A percentile compares a stretch with the other conserved stretches of the same genome.
Conservation (phyloP, 176 grass and related monocot species). For the Oryza officinalis region DNA sequence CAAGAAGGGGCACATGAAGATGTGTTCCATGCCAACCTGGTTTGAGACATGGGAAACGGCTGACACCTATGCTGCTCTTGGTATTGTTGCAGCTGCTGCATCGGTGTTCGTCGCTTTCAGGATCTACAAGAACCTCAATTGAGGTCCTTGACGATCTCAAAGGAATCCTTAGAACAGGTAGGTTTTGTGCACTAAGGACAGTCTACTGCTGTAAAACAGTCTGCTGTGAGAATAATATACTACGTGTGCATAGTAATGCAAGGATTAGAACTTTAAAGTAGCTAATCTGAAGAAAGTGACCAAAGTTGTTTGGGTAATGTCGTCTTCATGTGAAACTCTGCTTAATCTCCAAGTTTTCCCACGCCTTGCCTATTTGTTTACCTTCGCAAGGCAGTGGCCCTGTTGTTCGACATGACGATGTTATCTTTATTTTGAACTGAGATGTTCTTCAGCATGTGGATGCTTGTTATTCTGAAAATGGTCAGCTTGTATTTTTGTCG, state of each 20-base stretch:
- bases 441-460: slow-evolving; percentile 8
- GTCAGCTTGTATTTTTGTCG: not conserved
- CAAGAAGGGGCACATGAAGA: slow-evolving; percentile 54
- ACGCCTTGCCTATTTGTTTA: slow-evolving; percentile 17
- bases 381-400: slow-evolving; percentile 12
- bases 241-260: slow-evolving; percentile 44
- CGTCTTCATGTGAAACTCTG: slow-evolving; percentile 21
- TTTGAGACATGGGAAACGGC: slow-evolving; percentile 86
- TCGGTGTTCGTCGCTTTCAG: slow-evolving; percentile 72
- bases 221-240: slow-evolving; percentile 47
- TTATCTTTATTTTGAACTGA: slow-evolving; percentile 23
- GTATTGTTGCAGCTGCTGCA: slow-evolving; percentile 66
- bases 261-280: slow-evolving; percentile 35
- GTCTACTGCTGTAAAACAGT: slow-evolving; percentile 32
- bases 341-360: slow-evolving; percentile 1
- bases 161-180: slow-evolving; percentile 22
- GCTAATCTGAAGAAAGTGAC: slow-evolving; percentile 31
- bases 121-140: slow-evolving; percentile 70
- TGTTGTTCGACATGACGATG: slow-evolving; percentile 1
- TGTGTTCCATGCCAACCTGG: slow-evolving; percentile 73
- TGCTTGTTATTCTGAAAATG: not conserved
- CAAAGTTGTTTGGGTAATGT: slow-evolving; percentile 23
- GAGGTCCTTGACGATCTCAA: slow-evolving; percentile 36
- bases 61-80: slow-evolving; percentile 81
- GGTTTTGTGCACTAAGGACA: slow-evolving; percentile 24